Base-by-base conservation (phyloP, 495 filamentous ascomycete genomes). In the Corynascus novoguineensis region DNA sequence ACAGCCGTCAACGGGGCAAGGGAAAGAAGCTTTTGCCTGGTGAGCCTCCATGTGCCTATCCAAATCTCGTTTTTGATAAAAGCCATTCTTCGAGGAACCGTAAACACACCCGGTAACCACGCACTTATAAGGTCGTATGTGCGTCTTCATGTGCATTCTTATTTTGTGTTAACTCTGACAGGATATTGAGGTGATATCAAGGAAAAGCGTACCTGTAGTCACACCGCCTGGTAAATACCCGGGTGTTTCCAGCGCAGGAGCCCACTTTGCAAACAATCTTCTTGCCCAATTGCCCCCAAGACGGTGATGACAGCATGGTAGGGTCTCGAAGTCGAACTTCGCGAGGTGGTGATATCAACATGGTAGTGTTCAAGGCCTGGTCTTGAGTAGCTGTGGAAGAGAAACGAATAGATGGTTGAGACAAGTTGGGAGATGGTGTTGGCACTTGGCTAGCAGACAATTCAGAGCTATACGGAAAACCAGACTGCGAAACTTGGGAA, bases 401-500 rank as follows among this genome's bases (percentile, higher is more conserved):
- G 7, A 10, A 29, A 19, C 17, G 1, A 4, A 4, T 19, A 7
- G 11, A 2, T 5, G 45, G 10, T 22, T n/a, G 22, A 48, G 7
- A 31, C 14, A 17, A 15, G 27, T 5, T 22, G 1, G 2, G 27
- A 31, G 14, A 31, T 31, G 15, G 6, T 1, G 10, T 17, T 3
- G n/a, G 8, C 38, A 9, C 2, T 17, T 41, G 38, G 25, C 5
- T 27, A 22, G 45, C 12, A 27, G 27, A 4, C 45, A 31, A 3
- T 14, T 5, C 24, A 8, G 25, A 17, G n/a, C 45, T 5, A 5
- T 37, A 12, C 46, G 48, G 29, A 21, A 52, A 58, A 28, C 48
- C 21, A 34, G 48, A 58, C 55, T 40, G 55, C 11, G 40, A 17
- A 47, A 34, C 34, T 48, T 50, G 45, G 32, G 22, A 21, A 50